Evolutionary conservation across 768 basidiomycete species (phyloP), one percentile per base, ranked within the genome.

Genomic region (Sistotremastrum niveocremeum): DNA sequence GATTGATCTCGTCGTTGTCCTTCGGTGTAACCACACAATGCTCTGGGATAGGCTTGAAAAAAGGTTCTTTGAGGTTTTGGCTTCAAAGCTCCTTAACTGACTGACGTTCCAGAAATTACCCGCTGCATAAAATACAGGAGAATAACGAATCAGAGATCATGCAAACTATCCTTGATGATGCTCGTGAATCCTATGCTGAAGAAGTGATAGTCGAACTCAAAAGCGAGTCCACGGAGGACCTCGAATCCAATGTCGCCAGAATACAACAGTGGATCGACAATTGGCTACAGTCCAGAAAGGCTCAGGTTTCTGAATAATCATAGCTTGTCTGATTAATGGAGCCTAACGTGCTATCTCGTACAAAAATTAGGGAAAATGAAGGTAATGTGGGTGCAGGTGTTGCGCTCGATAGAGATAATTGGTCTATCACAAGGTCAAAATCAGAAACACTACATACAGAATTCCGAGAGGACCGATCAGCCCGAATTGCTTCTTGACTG

Each of bases 81-180:
- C 35, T 20, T 32, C 39, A 37, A 39, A 20, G 46, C 10, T 6
- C 12, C 34, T 6, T 36, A 5, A 11, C 30, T 8, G 20, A 32
- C 32, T 20, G 31, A 35, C 6, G 47, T 31, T 46, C 2, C 61
- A 97, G 93, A 50, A 74, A 76, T 6, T 98, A 98, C 59, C 67
- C 84, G 1, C 62, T 91, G 42, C 87, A 87, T 60, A 99, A 99
- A 65, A 88, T 99, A 4, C 85, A 93, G 60, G 95, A 99, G 64
- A 99, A 99, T 62, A 93, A 97, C 62, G 84, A 93, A 57, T 91
- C 93, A 8, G 95, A 99, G 66, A 98, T 99, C 57, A 95, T 98
- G 91, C 72, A 86, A 57, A 79, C 91, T 43, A 80, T 95, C 35
- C 66, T 84, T 7, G 82, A 87, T 33, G 95, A 99, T 61, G 93